These are phyloP conservation scores for Annona cherimola DNA, from an alignment of 164 flowering plant genomes.

Conservation along the genomic window DNA sequence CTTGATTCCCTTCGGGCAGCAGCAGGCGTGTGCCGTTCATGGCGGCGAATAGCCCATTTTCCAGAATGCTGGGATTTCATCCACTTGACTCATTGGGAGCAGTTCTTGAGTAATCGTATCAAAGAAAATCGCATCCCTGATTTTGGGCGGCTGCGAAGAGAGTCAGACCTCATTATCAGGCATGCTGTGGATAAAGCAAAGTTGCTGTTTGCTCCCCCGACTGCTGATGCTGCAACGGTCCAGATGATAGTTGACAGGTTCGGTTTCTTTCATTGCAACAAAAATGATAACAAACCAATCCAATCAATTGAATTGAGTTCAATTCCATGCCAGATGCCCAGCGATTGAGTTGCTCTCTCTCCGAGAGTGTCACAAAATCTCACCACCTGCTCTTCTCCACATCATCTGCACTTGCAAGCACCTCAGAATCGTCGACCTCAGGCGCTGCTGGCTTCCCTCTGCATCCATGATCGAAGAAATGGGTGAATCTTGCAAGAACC, in stretches of 20 bases:
- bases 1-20: not conserved
- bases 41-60: not conserved
- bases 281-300: no score
- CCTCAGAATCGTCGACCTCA: not conserved
- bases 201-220: not conserved
- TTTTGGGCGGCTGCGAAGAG: not conserved
- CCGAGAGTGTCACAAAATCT: not conserved
- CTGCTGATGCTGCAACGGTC: not conserved
- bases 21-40: not conserved
- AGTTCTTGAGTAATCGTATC: not conserved
- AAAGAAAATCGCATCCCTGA: not conserved
- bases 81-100: not conserved
- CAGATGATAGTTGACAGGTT: not conserved
- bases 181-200: not conserved
- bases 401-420: conserved; percentile 1
- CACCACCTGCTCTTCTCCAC: not conserved
- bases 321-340: not conserved
- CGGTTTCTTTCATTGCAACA: not conserved
- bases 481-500: not conserved
- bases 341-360: not conserved
- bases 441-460: not conserved
- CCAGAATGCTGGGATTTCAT: not conserved
- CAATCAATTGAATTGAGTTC: no score
- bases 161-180: not conserved
- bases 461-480: not conserved